Conservation (phyloP, 2,329 filamentous ascomycete species). For the Camillea tinctor region DNA sequence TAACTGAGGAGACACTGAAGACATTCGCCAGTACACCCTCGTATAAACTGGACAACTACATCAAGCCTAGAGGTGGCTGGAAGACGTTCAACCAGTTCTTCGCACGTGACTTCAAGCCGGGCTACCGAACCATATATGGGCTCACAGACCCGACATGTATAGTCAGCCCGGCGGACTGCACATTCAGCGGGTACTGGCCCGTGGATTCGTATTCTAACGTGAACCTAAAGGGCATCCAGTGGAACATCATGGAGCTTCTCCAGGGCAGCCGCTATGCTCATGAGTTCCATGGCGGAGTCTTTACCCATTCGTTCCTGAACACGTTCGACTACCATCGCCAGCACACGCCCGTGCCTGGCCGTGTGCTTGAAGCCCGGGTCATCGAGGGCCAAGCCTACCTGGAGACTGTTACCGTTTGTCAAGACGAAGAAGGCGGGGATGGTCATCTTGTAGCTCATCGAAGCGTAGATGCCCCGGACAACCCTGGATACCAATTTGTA, state of each 20-base stretch:
- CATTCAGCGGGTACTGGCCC: background rate
- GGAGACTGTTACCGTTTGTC: background rate
- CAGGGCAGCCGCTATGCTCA: background rate
- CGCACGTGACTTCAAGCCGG: slow-evolving; percentile 3
- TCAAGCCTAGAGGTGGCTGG: slow-evolving; percentile 5
- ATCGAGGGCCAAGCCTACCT: slow-evolving; percentile 7
- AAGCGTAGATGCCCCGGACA: background rate
- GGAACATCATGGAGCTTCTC: slow-evolving; percentile 3
- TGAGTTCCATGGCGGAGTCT: background rate
- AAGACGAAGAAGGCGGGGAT: background rate
- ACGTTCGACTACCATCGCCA: slow-evolving; percentile 6
- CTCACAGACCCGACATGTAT: background rate
- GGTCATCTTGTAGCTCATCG: too few relatives aligned
- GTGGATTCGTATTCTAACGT: background rate
- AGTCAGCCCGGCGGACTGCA: slow-evolving; percentile 1
- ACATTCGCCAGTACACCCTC: background rate
- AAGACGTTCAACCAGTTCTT: slow-evolving; percentile 11
- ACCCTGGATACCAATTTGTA: slow-evolving; percentile 6
- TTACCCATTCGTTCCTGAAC: slow-evolving; percentile 6
- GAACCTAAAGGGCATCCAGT: background rate
- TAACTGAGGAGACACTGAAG: background rate
- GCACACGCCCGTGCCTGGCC: slow-evolving; percentile 5
- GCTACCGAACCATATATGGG: background rate
- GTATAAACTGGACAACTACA: background rate
- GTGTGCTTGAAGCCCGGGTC: slow-evolving; percentile 3